These are phyloP conservation scores for Calocera viscosa DNA, from an alignment of 768 basidiomycete species.

Conservation along the genomic window DNA sequence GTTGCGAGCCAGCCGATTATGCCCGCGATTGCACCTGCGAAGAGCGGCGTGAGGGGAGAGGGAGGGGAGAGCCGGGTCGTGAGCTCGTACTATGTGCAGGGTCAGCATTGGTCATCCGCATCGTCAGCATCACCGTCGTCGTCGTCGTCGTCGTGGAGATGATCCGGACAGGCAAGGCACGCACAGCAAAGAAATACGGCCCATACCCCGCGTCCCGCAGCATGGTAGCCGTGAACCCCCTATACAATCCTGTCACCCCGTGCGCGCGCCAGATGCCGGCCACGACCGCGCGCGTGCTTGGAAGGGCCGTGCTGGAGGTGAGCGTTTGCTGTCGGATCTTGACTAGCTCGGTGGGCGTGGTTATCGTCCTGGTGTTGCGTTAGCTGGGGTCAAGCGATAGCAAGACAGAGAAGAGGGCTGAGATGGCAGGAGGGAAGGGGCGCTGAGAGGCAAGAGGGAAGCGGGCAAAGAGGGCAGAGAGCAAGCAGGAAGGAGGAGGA, in stretches of 20 bases:
- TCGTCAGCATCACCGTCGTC: neutral
- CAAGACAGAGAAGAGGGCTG: neutral
- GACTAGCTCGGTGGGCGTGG: constrained; percentile 74
- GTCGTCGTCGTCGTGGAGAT: too few relatives aligned
- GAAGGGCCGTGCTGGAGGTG: constrained; percentile 23
- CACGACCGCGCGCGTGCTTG: constrained; percentile 44
- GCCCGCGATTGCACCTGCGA: constrained; percentile 68
- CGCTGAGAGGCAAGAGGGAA: neutral
- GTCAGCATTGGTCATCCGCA: constrained; percentile 10
- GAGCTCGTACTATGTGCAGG: constrained; percentile 45
- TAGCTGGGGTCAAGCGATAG: too few relatives aligned
- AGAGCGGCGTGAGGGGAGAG: constrained; percentile 30
- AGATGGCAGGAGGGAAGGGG: neutral
- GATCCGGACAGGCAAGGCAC: constrained; percentile 23
- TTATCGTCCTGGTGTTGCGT: constrained; percentile 51
- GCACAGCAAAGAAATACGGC: constrained; percentile 66
- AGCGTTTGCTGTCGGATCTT: constrained; percentile 72
- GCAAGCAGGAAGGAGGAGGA: neutral
- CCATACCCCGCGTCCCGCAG: constrained; percentile 74
- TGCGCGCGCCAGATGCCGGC: constrained; percentile 40
- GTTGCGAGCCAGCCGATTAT: constrained; percentile 66
- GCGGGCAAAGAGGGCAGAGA: neutral
- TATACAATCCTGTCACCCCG: constrained; percentile 58
- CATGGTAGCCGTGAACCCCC: constrained; percentile 61
- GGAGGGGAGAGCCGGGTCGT: constrained; percentile 40